These are phyloP conservation scores for Neodidymelliopsis sp. DNA, from an alignment of 2,329 filamentous ascomycete genomes.

Conservation along the genomic window DNA sequence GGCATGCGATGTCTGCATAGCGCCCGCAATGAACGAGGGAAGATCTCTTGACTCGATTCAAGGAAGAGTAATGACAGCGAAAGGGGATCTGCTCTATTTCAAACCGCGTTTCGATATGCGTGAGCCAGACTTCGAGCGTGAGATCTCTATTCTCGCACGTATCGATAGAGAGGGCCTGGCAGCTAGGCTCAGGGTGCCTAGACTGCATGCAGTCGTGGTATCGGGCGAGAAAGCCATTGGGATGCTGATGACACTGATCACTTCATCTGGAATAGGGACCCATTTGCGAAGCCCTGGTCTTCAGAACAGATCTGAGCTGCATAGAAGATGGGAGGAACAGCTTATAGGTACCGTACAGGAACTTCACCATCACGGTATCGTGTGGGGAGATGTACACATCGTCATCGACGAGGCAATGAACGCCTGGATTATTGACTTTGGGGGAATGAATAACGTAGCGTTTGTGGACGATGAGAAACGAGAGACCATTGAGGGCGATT, in stretches of 20 bases:
- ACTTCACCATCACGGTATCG: conserved; percentile 25
- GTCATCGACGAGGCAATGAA: conserved; percentile 46
- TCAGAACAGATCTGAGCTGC: conserved; percentile 3
- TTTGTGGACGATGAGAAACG: conserved; percentile 49
- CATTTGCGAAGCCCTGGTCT: conserved; percentile 5
- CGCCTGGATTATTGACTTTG: conserved; percentile 50
- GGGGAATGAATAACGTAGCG: conserved; percentile 45
- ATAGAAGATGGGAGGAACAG: conserved; percentile 12
- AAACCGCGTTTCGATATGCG: conserved; percentile 10
- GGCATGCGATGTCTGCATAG: too few species aligned
- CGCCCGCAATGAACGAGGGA: too few species aligned
- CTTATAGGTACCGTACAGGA: conserved; percentile 10
- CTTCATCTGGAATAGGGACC: conserved; percentile 1
- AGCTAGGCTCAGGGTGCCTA: conserved; percentile 4
- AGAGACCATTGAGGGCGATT: conserved; percentile 47
- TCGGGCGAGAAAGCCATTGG: conserved; percentile 12
- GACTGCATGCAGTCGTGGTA: conserved; percentile 6
- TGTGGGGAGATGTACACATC: conserved; percentile 39
- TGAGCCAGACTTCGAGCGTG: conserved; percentile 16
- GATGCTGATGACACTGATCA: conserved; percentile 8
- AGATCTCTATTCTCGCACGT: conserved; percentile 2
- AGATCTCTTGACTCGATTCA: conserved; percentile 6
- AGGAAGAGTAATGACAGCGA: conserved; percentile 7
- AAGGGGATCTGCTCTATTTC: conserved; percentile 10
- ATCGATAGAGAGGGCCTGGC: conserved; percentile 6